Base-by-base conservation (phyloP, 2,329 filamentous ascomycete genomes). In the Alternaria triticina region DNA sequence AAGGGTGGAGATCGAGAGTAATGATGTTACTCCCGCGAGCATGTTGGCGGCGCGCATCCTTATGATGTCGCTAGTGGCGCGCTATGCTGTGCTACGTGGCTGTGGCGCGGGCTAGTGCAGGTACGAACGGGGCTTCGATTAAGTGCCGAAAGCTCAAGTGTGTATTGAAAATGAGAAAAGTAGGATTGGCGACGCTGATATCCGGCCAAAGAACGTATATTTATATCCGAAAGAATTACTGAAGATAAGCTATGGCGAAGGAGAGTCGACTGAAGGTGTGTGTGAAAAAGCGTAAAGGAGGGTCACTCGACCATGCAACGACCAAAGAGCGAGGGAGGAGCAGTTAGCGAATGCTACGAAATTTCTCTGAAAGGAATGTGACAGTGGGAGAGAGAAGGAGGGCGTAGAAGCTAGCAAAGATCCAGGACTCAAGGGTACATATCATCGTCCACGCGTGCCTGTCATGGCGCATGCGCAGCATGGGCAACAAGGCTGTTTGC, bases 261-360 rank as follows among this genome's bases (percentile, higher is more conserved):
- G 40, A 25, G 44, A 17, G 43, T 43, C 15, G 44, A 27, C 11
- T 55, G 46, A 44, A 44, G n/a, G 23, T 30, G 44, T 59, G 44
- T 4, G 33, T 36, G 17, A 63, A 61, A 23, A 50, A 50, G 27
- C 33, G 62, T 36, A 51, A 50, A 43, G 62, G 51, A 60, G 49
- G 49, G 55, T 60, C 59, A 52, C 43, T 55, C 40, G 58, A 59
- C 61, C 66, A 63, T 54, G 59, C 54, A 62, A 65, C 50, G 40
- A 15, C 56, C 47, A 65, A 62, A 52, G 59, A 61, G 62, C 43
- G 52, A 17, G 49, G 43, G 62, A 62, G 54, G 56, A 59, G 56
- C 54, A 55, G 60, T 62, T 54, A 61, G 54, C 58, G 61, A 66
- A 77, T 76, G 74, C 69, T 72, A 74, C 71, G 59, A 67, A 59